Conservation (phyloP, 345 rosid genomes). For the Cardamine resedifolia region DNA sequence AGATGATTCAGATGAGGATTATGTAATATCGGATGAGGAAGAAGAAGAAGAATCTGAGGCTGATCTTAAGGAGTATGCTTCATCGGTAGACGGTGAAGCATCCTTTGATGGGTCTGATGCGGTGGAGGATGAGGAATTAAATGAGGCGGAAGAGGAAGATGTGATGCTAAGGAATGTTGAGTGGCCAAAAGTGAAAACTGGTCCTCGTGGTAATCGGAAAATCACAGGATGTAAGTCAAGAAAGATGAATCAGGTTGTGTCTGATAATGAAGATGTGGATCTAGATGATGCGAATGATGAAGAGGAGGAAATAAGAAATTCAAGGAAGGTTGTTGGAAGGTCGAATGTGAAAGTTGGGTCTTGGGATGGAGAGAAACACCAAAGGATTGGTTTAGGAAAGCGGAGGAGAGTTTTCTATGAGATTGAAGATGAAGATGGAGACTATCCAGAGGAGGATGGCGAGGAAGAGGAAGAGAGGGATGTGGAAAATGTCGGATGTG, state of each 20-base stretch:
- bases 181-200: constrained; percentile 44
- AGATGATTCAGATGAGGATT: constrained; percentile 98
- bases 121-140: constrained; percentile 42
- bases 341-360: constrained; percentile 1
- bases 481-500: neutral
- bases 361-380: constrained; percentile 22
- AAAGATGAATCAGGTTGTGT: constrained; percentile 19
- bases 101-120: constrained; percentile 49
- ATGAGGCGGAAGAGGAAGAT: constrained; percentile 36
- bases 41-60: constrained; percentile 59
- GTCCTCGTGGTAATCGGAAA: constrained; percentile 38
- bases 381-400: constrained; percentile 11
- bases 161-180: constrained; percentile 42
- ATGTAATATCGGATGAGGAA: constrained; percentile 76
- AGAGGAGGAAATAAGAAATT: constrained; percentile 32
- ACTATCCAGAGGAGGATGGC: constrained; percentile 34
- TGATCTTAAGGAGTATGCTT: constrained; percentile 56
- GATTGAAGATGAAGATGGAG: constrained; percentile 36
- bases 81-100: constrained; percentile 50
- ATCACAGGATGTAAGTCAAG: constrained; percentile 28
- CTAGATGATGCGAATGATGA: constrained; percentile 41
- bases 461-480: constrained; percentile 35
- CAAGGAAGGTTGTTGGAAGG: constrained; percentile 41
- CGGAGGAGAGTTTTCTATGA: constrained; percentile 39
- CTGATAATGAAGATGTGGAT: constrained; percentile 37